Percentiles rank a stretch among this genome's conserved stretches.
phyloP scores from a whole-genome alignment of 2,329 filamentous ascomycete genomes.

The Neonectria magnoliae region DNA sequence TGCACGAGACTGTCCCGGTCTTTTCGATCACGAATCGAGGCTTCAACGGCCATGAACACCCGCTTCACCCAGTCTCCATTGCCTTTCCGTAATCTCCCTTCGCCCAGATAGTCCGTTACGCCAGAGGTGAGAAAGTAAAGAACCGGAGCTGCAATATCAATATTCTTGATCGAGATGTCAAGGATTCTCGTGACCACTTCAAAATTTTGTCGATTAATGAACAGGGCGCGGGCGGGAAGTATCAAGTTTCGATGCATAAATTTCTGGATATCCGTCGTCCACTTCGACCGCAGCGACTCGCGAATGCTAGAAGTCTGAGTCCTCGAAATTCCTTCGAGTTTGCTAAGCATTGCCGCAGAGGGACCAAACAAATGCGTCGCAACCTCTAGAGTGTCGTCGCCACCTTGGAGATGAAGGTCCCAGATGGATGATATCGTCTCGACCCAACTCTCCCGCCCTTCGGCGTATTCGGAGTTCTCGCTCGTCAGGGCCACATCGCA shows the following conservation, averaged over 20 bases:
- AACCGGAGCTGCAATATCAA: conserved; percentile 52
- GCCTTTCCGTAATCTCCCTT: conserved; percentile 46
- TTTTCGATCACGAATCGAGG: conserved; percentile 34
- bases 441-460: conserved; percentile 59
- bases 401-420: conserved; percentile 63
- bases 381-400: conserved; percentile 59
- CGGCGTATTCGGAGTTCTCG: conserved; percentile 44
- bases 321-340: conserved; percentile 47
- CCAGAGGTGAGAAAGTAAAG: conserved; percentile 56
- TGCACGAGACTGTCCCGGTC: conserved; percentile 45
- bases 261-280: conserved; percentile 58
- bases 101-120: conserved; percentile 35
- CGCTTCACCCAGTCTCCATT: conserved; percentile 52
- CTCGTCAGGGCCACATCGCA: conserved; percentile 54
- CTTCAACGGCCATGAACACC: conserved; percentile 48
- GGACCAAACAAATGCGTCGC: conserved; percentile 57
- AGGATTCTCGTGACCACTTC: conserved; percentile 55
- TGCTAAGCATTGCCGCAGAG: conserved; percentile 51
- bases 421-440: conserved; percentile 58
- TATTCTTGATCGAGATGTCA: conserved; percentile 48
- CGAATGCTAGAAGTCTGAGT: conserved; percentile 19
- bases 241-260: conserved; percentile 64
- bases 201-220: conserved; percentile 54
- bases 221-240: conserved; percentile 60
- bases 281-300: conserved; percentile 44